A percentile compares a stretch with the other conserved stretches of the same genome.
Evolutionary conservation across 768 basidiomycete genomes (phyloP).

Genomic region (Amanita molliuscula): DNA sequence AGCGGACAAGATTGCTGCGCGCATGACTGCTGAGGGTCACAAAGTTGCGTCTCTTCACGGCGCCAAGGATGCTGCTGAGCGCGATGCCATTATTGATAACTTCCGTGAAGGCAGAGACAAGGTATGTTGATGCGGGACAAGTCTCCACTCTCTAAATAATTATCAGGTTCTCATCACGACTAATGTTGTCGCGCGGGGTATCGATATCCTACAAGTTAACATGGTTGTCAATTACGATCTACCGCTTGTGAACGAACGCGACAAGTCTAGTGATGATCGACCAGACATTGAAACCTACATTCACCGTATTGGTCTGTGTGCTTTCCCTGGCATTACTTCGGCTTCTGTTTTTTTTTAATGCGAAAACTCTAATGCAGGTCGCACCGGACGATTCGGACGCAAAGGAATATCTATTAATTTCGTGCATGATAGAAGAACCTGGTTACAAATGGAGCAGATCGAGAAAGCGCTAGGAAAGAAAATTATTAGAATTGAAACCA

Average conservation of each 20-base stretch:
- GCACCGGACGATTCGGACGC: slow-evolving; percentile 95
- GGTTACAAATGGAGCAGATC: slow-evolving; percentile 85
- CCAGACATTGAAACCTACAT: slow-evolving; percentile 97
- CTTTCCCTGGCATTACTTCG: not conserved
- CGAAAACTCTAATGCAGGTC: slow-evolving; percentile 39
- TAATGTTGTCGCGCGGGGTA: slow-evolving; percentile 96
- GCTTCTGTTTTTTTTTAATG: not conserved
- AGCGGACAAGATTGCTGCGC: slow-evolving; percentile 82
- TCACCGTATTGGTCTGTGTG: slow-evolving; percentile 80
- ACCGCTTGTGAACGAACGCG: slow-evolving; percentile 73
- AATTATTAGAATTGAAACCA: slow-evolving; percentile 81
- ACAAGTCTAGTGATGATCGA: slow-evolving; percentile 35
- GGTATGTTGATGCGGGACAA: slow-evolving; percentile 27
- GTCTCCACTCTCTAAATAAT: not conserved
- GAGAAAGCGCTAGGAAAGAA: slow-evolving; percentile 66
- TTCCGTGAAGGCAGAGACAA: slow-evolving; percentile 97
- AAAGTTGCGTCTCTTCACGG: slow-evolving; percentile 95
- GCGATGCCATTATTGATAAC: slow-evolving; percentile 86
- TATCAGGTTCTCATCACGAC: slow-evolving; percentile 79
- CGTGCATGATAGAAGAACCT: slow-evolving; percentile 83
- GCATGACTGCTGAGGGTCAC: slow-evolving; percentile 91
- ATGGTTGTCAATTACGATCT: slow-evolving; percentile 99
- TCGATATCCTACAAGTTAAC: slow-evolving; percentile 98
- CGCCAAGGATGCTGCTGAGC: slow-evolving; percentile 81
- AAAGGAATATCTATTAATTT: slow-evolving; percentile 98